phyloP scores from a whole-genome alignment of 83 land plant genomes.

The Diphasiastrum complanatum region DNA sequence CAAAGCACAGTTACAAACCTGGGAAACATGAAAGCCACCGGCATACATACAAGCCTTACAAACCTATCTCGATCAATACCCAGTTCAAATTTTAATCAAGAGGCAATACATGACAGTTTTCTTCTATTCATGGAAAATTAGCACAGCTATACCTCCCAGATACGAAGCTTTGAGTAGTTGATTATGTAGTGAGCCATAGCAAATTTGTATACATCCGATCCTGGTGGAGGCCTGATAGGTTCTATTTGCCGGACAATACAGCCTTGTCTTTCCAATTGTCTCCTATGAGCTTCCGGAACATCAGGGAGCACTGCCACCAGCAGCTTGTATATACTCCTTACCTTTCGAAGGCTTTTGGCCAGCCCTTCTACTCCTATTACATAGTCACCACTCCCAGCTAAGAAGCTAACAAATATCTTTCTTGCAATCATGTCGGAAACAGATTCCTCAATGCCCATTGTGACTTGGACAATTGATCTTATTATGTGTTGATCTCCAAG shows the following conservation, averaged over 20 bases:
- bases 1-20: not conserved
- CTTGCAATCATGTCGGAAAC: too few species aligned
- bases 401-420: slow-evolving; percentile 4
- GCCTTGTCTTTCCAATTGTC: not conserved
- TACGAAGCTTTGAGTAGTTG: slow-evolving; percentile 32
- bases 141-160: slow-evolving; percentile 26
- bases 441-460: too few species aligned
- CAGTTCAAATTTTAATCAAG: not conserved
- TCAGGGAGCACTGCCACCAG: slow-evolving; percentile 11
- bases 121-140: too few species aligned
- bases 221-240: not conserved
- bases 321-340: not conserved
- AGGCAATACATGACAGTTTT: not conserved
- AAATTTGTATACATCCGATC: not conserved
- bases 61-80: not conserved
- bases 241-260: not conserved
- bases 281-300: not conserved
- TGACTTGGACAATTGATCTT: too few species aligned
- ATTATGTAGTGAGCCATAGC: slow-evolving; percentile 15
- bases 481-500: too few species aligned
- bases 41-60: not conserved
- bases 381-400: slow-evolving; percentile 9
- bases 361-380: slow-evolving; percentile 5
- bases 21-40: not conserved
- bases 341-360: not conserved